Evolutionary conservation across 2,329 filamentous ascomycete species (phyloP).

Genomic region (Botrytis fabae): DNA sequence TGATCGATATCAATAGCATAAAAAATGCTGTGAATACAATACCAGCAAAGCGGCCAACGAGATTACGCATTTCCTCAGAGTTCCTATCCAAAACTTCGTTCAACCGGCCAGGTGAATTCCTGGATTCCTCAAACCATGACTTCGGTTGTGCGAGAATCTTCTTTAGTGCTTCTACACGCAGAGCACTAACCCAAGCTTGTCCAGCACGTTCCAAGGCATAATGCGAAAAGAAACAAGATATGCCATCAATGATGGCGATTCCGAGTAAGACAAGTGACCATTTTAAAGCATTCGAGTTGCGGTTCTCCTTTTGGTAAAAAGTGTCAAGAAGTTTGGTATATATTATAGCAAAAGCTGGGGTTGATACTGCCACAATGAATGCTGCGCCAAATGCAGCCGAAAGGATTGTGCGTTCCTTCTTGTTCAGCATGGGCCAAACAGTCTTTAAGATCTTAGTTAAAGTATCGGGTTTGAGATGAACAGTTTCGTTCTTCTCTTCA

Average conservation of each 20-base stretch:
- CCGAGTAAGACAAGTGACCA: constrained; percentile 72
- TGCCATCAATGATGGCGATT: constrained; percentile 66
- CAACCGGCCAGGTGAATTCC: constrained; percentile 64
- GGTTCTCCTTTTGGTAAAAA: constrained; percentile 56
- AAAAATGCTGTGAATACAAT: constrained; percentile 64
- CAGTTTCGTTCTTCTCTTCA: background rate
- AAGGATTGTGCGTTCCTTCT: constrained; percentile 54
- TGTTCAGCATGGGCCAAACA: constrained; percentile 65
- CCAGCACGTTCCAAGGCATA: constrained; percentile 71
- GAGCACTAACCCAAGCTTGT: constrained; percentile 73
- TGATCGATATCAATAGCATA: constrained; percentile 68
- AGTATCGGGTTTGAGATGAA: constrained; percentile 33
- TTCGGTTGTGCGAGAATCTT: constrained; percentile 74
- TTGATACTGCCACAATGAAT: constrained; percentile 34
- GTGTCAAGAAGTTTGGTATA: constrained; percentile 71
- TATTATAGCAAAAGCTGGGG: constrained; percentile 69
- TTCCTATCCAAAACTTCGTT: constrained; percentile 75
- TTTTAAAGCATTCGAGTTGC: constrained; percentile 35
- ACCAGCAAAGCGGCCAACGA: constrained; percentile 76
- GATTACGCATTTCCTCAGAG: constrained; percentile 82
- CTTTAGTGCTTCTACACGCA: constrained; percentile 67
- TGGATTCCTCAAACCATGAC: constrained; percentile 72
- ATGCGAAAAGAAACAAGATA: constrained; percentile 64
- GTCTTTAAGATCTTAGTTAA: constrained; percentile 63
- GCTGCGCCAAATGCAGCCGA: constrained; percentile 55